A percentile compares a stretch with the other conserved stretches of the same genome.
phyloP scores from a whole-genome alignment of 163 green algal species.

The Scenedesmus sp. region DNA sequence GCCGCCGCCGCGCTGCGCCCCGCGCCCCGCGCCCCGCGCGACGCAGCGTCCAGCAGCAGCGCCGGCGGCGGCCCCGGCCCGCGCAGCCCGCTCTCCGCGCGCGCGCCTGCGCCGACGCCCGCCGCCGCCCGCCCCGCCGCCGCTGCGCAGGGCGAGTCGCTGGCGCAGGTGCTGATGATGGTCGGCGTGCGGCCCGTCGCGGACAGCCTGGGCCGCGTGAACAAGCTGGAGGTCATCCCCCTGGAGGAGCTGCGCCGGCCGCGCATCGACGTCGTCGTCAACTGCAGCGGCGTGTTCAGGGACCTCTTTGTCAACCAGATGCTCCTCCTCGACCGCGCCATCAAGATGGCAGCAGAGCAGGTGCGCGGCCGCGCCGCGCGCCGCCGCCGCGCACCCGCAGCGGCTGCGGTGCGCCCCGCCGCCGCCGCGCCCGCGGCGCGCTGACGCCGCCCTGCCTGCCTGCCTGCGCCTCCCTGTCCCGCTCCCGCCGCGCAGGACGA shows the following conservation, averaged over 20 bases:
- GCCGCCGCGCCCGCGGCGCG: no score
- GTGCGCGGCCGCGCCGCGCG: no score
- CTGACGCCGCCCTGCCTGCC: no score
- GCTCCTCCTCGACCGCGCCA: conserved; percentile 78
- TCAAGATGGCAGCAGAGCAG: conserved; percentile 98
- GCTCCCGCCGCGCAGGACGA: no score
- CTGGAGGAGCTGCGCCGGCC: conserved; percentile 97
- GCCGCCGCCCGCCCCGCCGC: background rate
- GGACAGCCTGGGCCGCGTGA: conserved; percentile 98
- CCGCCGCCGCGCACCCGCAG: no score
- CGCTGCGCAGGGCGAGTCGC: conserved; percentile 47
- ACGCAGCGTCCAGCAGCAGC: conserved; percentile 59
- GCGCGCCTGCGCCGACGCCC: background rate
- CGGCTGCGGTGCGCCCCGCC: no score
- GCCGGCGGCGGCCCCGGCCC: background rate
- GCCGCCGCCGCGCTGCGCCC: no score
- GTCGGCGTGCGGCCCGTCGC: conserved; percentile 94
- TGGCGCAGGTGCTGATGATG: conserved; percentile 94
- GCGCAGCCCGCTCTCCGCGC: no score
- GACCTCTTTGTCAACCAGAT: conserved; percentile 99
- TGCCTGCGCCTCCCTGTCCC: no score
- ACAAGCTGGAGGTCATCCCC: conserved; percentile 99
- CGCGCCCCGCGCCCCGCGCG: conserved; percentile 87
- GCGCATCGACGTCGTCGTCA: conserved; percentile 98
- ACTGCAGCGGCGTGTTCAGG: conserved; percentile 99